phyloP scores from a whole-genome alignment of 805 yeast species.

The Starmerella potacharoeniae region DNA sequence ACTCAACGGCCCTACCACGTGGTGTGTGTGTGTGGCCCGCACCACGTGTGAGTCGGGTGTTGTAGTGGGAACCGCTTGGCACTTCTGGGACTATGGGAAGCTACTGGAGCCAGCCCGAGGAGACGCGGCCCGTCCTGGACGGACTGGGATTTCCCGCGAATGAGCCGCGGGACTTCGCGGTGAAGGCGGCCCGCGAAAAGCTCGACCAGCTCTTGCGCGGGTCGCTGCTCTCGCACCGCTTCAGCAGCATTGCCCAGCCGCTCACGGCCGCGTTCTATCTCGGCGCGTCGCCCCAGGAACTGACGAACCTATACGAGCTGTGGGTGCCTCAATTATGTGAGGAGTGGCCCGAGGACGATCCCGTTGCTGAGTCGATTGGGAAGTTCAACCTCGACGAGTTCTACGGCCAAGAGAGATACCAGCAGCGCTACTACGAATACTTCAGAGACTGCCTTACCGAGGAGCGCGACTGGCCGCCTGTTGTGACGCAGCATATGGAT shows the following conservation, averaged over 20 bases:
- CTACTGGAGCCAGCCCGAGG: neutral
- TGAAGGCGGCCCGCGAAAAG: slow-evolving; percentile 9
- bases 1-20: neutral
- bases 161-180: slow-evolving; percentile 7
- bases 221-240: slow-evolving; percentile 10
- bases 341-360: slow-evolving; percentile 32
- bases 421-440: slow-evolving; percentile 31
- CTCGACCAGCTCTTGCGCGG: slow-evolving; percentile 20
- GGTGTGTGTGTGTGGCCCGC: neutral
- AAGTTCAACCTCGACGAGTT: slow-evolving; percentile 27
- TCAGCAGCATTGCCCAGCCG: slow-evolving; percentile 11
- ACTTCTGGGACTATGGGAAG: neutral
- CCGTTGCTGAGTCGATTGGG: slow-evolving; percentile 29
- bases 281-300: slow-evolving; percentile 29
- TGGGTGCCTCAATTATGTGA: slow-evolving; percentile 20
- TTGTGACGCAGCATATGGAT: slow-evolving; percentile 23
- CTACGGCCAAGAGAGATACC: slow-evolving; percentile 27
- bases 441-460: slow-evolving; percentile 32
- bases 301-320: slow-evolving; percentile 26
- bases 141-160: slow-evolving; percentile 10
- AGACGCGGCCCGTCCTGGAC: slow-evolving; percentile 3
- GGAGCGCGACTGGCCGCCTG: slow-evolving; percentile 27
- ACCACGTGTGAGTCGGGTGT: too few relatives aligned
- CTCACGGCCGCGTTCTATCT: slow-evolving; percentile 30
- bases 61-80: too few relatives aligned